Base-by-base conservation (phyloP, 139 green algal species). In the Edaphochlamys debaryana region DNA sequence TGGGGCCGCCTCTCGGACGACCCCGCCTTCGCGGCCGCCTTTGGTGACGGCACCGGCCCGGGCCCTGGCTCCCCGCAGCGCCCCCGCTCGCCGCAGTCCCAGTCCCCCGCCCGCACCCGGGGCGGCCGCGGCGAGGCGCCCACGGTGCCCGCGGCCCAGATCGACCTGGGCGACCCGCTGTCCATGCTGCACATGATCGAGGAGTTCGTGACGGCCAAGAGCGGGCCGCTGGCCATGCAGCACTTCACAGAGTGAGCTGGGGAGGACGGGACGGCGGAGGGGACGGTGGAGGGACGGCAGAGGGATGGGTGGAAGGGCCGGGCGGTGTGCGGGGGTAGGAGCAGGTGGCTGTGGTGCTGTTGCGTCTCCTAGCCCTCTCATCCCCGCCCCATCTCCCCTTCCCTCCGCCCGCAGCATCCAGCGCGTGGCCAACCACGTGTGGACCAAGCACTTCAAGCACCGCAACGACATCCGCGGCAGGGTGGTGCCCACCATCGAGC, bases 401-500 rank as follows among this genome's bases (percentile, higher is more conserved):
- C n/a, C 62, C 62, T 48, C 36, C 36, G 15, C 38, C 23, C 58
- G 54, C 73, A 80, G 83, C 40, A 69, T 88, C 42, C 87, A 91
- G 70, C 77, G 79, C 2, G 50, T 91, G 38, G 87, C 87, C n/a
- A 88, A 91, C 80, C 68, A 75, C 9, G 87, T 89, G 68, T 91
- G 87, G 87, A 40, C 67, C 34, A 70, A 84, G 63, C 82, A 91
- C 73, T 89, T 91, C 70, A 56, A 50, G 25, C 50, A 89, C 75
- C 86, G 82, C 41, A 54, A 40, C 4, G 72, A 79, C 36, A 79
- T 87, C 66, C 74, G 81, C 5, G 83, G 87, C 67, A 77, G 70
- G 69, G 82, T 90, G 60, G 81, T 87, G 40, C 66, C 84, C 67
- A 91, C 87, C 34, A 89, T 91, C 72, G 82, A 91, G 77, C 78